Evolutionary conservation across 2,329 filamentous ascomycete species (phyloP), one percentile per base, ranked within the genome.

Genomic region (Stemphylium vesicarium): DNA sequence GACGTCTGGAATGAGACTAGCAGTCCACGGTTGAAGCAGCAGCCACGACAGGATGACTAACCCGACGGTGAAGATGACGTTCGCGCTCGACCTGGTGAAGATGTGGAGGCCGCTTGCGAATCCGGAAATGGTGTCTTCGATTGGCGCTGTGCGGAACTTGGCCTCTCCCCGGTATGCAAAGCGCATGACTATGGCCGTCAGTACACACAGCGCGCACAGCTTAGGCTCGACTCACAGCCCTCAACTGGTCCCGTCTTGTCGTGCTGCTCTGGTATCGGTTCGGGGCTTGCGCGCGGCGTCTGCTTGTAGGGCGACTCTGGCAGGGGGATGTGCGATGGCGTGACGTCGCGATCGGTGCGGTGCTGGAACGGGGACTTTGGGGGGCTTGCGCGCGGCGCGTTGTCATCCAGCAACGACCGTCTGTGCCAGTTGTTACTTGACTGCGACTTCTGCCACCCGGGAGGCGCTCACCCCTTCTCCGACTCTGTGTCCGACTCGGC

Each of bases 131-230:
- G 85, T 83, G 15, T 89, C 84, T 69, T 96, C 91, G 64, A 96
- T 89, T 12, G 91, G 91, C 69, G 94, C 91, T 41, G 88, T 91
- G 51, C 90, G 86, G 71, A 96, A 92, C 69, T 94, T 90, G 26
- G 96, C 90, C 79, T 96, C 92, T 57, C 92, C 90, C 66, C 90
- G 87, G 58, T 96, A 83, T 45, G 91, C 90, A 76, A 97, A 93
- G 62, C 92, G 90, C 68, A 96, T 91, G 77, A 94, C 92, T 95
- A 74, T 58, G 49, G 49, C 50, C 26, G 64, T 73, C 51, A 72
- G 70, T 62, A 37, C 45, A 33, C 18, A 52, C 38, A 61, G 50
- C 57, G 35, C 41, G 46, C 46, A 50, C 33, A 12, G 46, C 3
- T 10, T 16, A 24, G 45, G 22, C 49, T 26, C 46, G 53, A 75